Evolutionary conservation across 805 yeast genomes (phyloP), one percentile per base, ranked within the genome.

Genomic region (Jamesozyma gamospora): DNA sequence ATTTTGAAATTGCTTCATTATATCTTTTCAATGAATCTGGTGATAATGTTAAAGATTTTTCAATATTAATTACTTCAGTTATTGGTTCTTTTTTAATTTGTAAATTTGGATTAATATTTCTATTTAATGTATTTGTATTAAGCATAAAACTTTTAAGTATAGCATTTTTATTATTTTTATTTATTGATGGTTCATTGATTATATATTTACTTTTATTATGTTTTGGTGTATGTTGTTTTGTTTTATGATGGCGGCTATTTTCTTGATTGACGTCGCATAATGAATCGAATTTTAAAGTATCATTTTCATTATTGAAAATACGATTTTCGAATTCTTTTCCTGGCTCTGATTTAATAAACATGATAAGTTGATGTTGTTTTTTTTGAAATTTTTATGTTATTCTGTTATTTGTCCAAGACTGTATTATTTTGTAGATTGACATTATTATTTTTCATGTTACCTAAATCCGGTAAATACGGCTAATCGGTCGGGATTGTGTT

Each of bases 191-290:
- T 5, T 29, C 19, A 9, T 21, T 21, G 8, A 8, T 8, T 6
- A 21, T 21, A 8, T 5, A 12, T n/a, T 12, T 28, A 28, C 10
- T 12, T 28, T 28, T 28, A 7, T 4, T n/a, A 28, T 28, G 15
- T 28, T 28, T 28, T 11, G 29, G 10, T 21, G 24, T 21, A 28
- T 28, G n/a, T 28, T 28, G 36, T 14, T 24, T 25, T 1, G 17
- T 34, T 15, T 7, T 3, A 16, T 28, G n/a, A 14, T 29, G 17
- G 36, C 36, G 36, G 36, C 36, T 34, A 34, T 26, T 34, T 34
- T 15, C 21, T 34, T 9, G 29, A 25, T 15, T 18, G 16, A 32
- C 7, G 13, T 34, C 14, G 36, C 17, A 6, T 21, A 21, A 5
- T 21, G 5, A 5, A 21, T 5, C n/a, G n/a, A n/a, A n/a, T n/a